Evolutionary conservation across 2,329 filamentous ascomycete species (phyloP).

Genomic region (Aspergillus neoniger): DNA sequence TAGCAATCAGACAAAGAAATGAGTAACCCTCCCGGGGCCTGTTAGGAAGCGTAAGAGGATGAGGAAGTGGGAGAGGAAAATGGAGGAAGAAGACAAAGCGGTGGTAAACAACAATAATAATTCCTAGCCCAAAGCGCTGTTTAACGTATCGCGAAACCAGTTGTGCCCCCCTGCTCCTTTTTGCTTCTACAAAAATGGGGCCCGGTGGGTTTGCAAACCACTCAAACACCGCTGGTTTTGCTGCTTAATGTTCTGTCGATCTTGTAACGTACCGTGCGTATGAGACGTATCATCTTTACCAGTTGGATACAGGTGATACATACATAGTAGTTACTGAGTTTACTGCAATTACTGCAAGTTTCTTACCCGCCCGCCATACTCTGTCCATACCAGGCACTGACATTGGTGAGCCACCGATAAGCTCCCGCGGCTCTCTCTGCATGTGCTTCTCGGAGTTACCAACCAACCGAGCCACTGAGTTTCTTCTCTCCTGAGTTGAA

Average conservation of each 20-base stretch:
- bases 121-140: slow-evolving; percentile 4
- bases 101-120: slow-evolving; percentile 15
- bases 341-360: no score
- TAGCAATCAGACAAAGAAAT: slow-evolving; percentile 17
- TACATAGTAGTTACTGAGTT: background rate
- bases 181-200: slow-evolving; percentile 11
- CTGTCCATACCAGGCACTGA: no score
- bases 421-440: background rate
- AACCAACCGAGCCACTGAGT: background rate
- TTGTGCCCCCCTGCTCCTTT: slow-evolving; percentile 27
- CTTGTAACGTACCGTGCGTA: background rate
- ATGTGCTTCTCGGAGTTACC: background rate
- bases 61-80: slow-evolving; percentile 12
- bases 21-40: slow-evolving; percentile 7
- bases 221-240: slow-evolving; percentile 20
- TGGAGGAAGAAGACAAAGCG: slow-evolving; percentile 19
- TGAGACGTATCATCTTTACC: slow-evolving; percentile 1
- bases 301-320: background rate
- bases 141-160: slow-evolving; percentile 10
- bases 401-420: background rate
- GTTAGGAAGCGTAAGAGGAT: slow-evolving; percentile 10
- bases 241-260: background rate
- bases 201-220: slow-evolving; percentile 22
- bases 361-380: no score
- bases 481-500: background rate